phyloP scores from a whole-genome alignment of 495 filamentous ascomycete species.

The Aspergillus sclerotiicarbonarius region DNA sequence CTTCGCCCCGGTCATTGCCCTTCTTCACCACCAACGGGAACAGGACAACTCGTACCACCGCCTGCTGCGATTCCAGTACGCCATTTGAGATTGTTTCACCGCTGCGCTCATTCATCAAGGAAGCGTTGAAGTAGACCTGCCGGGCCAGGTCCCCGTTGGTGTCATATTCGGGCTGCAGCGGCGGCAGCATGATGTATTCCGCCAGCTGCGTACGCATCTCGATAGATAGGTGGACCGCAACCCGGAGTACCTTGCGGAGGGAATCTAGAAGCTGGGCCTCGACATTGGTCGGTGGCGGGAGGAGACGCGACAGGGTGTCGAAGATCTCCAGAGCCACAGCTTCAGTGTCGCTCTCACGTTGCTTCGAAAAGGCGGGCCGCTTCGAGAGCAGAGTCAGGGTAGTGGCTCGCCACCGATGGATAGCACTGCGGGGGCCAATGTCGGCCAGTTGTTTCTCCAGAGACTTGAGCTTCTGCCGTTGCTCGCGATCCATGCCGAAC shows the following conservation, averaged over 20 bases:
- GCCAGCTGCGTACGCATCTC: slow-evolving; percentile 96
- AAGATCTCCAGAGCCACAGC: slow-evolving; percentile 85
- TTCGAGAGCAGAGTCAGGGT: slow-evolving; percentile 85
- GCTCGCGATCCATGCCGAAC: slow-evolving; percentile 96
- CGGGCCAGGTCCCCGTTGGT: slow-evolving; percentile 81
- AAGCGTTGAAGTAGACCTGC: slow-evolving; percentile 81
- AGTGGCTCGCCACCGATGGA: slow-evolving; percentile 93
- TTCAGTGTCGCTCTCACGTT: slow-evolving; percentile 82
- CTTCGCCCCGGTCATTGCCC: slow-evolving; percentile 79
- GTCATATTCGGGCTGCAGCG: slow-evolving; percentile 93
- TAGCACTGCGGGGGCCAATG: slow-evolving; percentile 75
- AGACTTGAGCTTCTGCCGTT: slow-evolving; percentile 92
- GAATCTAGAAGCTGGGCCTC: slow-evolving; percentile 72
- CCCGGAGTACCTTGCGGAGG: slow-evolving; percentile 75
- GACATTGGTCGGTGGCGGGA: slow-evolving; percentile 78
- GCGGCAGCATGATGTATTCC: slow-evolving; percentile 96
- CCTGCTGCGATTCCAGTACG: slow-evolving; percentile 69
- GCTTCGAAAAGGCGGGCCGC: slow-evolving; percentile 66
- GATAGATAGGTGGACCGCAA: slow-evolving; percentile 82
- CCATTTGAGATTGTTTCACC: slow-evolving; percentile 67
- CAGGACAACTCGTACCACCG: slow-evolving; percentile 82
- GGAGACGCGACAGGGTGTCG: slow-evolving; percentile 69
- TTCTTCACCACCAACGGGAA: slow-evolving; percentile 95
- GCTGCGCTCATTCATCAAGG: slow-evolving; percentile 88
- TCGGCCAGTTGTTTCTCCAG: slow-evolving; percentile 89